These are phyloP conservation scores for Psilocybe sp. DNA, from an alignment of 768 basidiomycete genomes.

Conservation along the genomic window DNA sequence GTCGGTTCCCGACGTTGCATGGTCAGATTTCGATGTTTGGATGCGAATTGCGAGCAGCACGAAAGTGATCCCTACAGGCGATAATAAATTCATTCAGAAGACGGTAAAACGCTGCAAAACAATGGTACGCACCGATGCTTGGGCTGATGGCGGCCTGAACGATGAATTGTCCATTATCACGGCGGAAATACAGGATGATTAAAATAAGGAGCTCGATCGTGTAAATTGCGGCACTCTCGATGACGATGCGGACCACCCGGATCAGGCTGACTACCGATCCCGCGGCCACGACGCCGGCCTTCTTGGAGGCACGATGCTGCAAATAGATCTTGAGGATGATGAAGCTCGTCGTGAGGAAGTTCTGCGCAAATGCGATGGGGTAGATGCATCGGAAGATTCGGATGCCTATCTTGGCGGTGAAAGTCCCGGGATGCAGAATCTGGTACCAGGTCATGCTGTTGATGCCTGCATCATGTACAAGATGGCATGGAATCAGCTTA, in stretches of 20 bases:
- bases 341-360: constrained; percentile 25
- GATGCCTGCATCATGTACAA: constrained; percentile 7
- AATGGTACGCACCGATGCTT: constrained; percentile 14
- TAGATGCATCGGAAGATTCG: constrained; percentile 21
- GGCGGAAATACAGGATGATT: constrained; percentile 16
- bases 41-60: too few species aligned
- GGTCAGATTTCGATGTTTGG: too few species aligned
- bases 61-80: too few species aligned
- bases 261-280: constrained; percentile 11
- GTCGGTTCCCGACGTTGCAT: too few species aligned
- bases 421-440: constrained; percentile 17
- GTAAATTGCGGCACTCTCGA: constrained; percentile 26
- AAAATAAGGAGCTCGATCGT: constrained; percentile 20
- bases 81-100: too few species aligned
- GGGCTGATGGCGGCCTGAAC: constrained; percentile 21
- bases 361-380: constrained; percentile 24
- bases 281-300: constrained; percentile 15
- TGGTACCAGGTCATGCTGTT: constrained; percentile 22
- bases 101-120: neutral
- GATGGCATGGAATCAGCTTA: neutral
- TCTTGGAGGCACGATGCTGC: constrained; percentile 21
- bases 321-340: constrained; percentile 25
- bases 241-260: constrained; percentile 15
- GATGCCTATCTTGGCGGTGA: constrained; percentile 3
- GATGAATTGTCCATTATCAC: constrained; percentile 15